Base-by-base conservation (phyloP, 305 asterid genomes). In the Rubia occidens region DNA sequence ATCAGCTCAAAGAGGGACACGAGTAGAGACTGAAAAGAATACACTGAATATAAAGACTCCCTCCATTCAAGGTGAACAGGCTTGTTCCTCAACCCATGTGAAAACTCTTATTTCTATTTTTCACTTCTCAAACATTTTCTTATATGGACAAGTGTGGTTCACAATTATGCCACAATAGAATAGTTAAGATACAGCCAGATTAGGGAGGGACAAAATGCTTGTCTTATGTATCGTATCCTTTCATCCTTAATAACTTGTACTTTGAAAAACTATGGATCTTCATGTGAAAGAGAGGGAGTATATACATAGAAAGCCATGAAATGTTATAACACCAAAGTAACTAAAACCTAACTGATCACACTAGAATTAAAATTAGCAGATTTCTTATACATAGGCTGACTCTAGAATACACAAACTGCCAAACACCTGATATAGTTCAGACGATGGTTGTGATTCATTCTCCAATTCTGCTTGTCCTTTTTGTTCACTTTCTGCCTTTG, bases 391-490 rank as follows among this genome's bases (percentile, higher is more conserved):
- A 24, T 8, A 49, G 40, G 49, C 61, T 18, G 59, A 71, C 45
- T 45, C 37, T 66, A 71, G 66, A 63, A 73, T 73, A 69, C 60
- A 74, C 69, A 76, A 70, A 71, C 35, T 61, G 60, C 65, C 49
- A 67, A 68, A 80, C 56, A 90, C 99, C 96, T 91, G 91, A 75
- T 76, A 75, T 32, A 79, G 74, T 74, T 88, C 97, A 77, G 83
- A 71, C 60, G 80, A 68, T 61, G 80, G 63, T 75, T 86, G 82
- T 29, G 79, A 84, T 65, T 81, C 90, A 68, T 80, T 85, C 66
- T 86, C 91, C 73, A 75, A 67, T 60, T 81, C 84, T 71, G 55
- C 9, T 58, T 29, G 21, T 56, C 76, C 69, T 20, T 58, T 83
- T 73, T 78, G 87, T 69, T 77, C 83, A 64, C 59, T 70, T 72